Percentiles rank a stretch among this genome's conserved stretches.
These are phyloP conservation scores for Berkeleyomyces rouxiae DNA, from an alignment of 2,329 filamentous ascomycete genomes.

Conservation along the genomic window DNA sequence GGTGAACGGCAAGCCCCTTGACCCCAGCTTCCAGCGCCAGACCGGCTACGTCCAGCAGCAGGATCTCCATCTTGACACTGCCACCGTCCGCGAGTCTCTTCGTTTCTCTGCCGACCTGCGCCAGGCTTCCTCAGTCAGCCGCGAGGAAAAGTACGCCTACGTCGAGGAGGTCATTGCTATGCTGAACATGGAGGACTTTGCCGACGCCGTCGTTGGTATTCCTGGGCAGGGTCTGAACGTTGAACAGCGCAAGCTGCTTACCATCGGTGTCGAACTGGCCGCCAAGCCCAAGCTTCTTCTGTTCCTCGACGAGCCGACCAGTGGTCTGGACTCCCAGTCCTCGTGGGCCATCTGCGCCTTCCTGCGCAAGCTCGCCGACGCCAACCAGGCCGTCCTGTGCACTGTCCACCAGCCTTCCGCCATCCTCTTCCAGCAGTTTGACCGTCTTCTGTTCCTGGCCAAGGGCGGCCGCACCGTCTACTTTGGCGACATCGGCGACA, in stretches of 20 bases:
- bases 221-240: constrained; percentile 45
- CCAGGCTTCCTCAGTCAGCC: constrained; percentile 36
- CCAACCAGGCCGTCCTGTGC: constrained; percentile 36
- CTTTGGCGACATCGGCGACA: constrained; percentile 48
- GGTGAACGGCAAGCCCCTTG: constrained; percentile 41
- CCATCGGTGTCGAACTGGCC: constrained; percentile 43
- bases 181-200: constrained; percentile 50
- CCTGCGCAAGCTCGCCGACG: constrained; percentile 41
- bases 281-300: constrained; percentile 41
- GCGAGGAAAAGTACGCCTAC: constrained; percentile 41
- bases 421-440: constrained; percentile 38
- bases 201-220: constrained; percentile 47
- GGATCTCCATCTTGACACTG: constrained; percentile 37
- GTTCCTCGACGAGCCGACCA: constrained; percentile 45
- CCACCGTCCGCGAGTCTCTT: constrained; percentile 38
- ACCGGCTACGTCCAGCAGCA: constrained; percentile 39
- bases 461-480: constrained; percentile 51
- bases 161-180: constrained; percentile 50
- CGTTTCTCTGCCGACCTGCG: constrained; percentile 40
- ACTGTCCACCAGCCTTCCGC: constrained; percentile 40
- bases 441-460: constrained; percentile 46
- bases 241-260: constrained; percentile 44
- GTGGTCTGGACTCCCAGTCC: constrained; percentile 45
- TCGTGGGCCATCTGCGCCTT: constrained; percentile 48
- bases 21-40: constrained; percentile 44